A percentile compares a stretch with the other conserved stretches of the same genome.
Conservation (phyloP, 768 basidiomycete genomes). For the Auricularia sp. region DNA sequence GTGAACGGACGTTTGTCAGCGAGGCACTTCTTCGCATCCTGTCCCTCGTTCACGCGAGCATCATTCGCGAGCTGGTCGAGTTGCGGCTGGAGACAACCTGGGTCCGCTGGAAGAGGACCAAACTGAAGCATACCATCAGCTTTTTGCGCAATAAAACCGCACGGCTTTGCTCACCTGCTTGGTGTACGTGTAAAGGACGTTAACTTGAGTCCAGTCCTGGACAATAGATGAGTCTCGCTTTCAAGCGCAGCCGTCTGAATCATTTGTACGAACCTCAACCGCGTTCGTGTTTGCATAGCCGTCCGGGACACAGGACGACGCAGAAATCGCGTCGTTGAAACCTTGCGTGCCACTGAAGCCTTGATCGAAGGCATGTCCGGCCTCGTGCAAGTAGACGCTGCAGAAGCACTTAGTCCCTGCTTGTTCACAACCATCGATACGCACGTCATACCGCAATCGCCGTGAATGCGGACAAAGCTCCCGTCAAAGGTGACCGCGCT, state of each 20-base stretch:
- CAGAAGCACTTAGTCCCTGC: neutral
- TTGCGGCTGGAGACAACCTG: neutral
- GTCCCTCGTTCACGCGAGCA: neutral
- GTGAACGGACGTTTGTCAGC: slow-evolving; percentile 1
- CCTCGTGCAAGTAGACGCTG: neutral
- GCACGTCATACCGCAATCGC: neutral
- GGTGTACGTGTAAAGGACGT: slow-evolving; percentile 1
- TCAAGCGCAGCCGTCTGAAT: no score
- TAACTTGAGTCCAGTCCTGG: neutral
- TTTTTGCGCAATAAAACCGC: no score
- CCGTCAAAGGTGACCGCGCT: neutral
- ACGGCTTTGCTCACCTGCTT: neutral
- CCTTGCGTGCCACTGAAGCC: neutral
- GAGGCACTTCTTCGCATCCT: neutral
- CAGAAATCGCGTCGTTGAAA: neutral
- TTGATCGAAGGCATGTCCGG: neutral
- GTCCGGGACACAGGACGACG: neutral
- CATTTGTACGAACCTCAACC: neutral
- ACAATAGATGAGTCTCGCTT: neutral
- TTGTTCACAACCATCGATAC: neutral
- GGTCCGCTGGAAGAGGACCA: neutral
- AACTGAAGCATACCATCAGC: neutral
- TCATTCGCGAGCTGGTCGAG: neutral
- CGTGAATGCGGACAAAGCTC: neutral
- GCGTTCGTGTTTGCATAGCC: neutral